Base-by-base conservation (phyloP, 1,284 basidiomycete species). In the Ganoderma meredithae region DNA sequence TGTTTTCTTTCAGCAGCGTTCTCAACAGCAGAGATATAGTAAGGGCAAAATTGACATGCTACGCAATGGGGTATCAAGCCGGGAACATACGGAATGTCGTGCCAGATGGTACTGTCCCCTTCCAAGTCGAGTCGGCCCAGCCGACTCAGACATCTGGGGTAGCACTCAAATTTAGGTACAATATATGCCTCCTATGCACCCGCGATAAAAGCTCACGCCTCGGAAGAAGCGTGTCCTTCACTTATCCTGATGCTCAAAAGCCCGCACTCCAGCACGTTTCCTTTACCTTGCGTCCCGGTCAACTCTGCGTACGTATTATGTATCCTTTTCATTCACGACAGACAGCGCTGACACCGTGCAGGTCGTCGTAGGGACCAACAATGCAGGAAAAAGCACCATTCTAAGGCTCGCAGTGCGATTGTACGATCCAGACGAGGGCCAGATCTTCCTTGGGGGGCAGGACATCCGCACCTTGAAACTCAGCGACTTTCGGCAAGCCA, bases 381-480 rank as follows among this genome's bases (percentile, higher is more conserved):
- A 92, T 6, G 90, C 89, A 0, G 92, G 92, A 0, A 94, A 94
- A 78, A 91, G 89, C 73, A 94, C 92, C 0, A 86, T 94, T 39
- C 80, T 94, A 36, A 94, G 94, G 75, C 82, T 94, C 39, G 84
- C 92, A 27, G 79, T 87, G 22, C 86, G 92, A 27, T 77, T 94
- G 41, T 92, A 93, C 72, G 92, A 94, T 71, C 83, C 87, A 0
- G 81, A 81, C 2, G 88, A 90, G 63, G 92, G 92, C 19, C 76
- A 82, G 53, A 93, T 94, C 62, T 77, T 92, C 15, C 78, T 94
- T 36, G 86, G 93, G 68, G 88, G 84, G 5, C 79, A 79, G 52
- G 86, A 92, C 72, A 90, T 94, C 69, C 84, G 83, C 60, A 85
- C 83, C 0, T 77, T 92, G 15, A 86, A 83, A 66, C 81, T 94